Evolutionary conservation across 257 asterid genomes (phyloP), one percentile per base, ranked within the genome.

Genomic region (Scutellaria barbata): DNA sequence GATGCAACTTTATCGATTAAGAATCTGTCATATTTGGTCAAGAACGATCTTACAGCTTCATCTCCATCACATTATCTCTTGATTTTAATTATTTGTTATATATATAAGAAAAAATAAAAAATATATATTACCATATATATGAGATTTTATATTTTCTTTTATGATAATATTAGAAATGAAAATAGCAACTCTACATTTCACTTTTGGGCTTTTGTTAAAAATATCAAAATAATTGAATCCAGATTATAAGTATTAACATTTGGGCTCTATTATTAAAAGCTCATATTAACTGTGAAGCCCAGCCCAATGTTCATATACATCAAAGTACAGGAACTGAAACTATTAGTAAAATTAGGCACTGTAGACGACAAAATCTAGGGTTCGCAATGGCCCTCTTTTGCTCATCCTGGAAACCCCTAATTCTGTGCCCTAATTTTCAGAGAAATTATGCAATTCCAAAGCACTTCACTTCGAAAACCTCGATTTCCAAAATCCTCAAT

Each of bases 341-440:
- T 12, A 18, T 63, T 45, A 46, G 65, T 59, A 35, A 46, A 64
- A 30, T 14, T 37, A 7, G n/a, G 65, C 18, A 77, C 40, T 18
- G 74, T 17, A 39, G 68, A 18, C 63, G 42, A 57, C 11, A 18
- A 52, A 66, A 41, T 77, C 68, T 77, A 79, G 81, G 80, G 80
- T 68, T 78, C 59, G 6, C 35, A 59, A 81, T 81, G 85, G 81
- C 83, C 74, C 75, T 78, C 55, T 73, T 67, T 52, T 69, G 63
- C 74, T 74, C 74, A 13, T 11, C 63, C 55, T 22, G 46, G 11
- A 70, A 58, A 8, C 41, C 77, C 72, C 65, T 71, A 66, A 76
- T 72, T 62, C 4, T 14, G 33, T 69, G 71, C 81, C 69, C 77
- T 76, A 67, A 68, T 52, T 42, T 73, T 12, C 75, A 37, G 45